Evolutionary conservation across 176 grass and related monocot species (phyloP), one percentile per base, ranked within the genome.

Genomic region (Cenchrus purpureus): DNA sequence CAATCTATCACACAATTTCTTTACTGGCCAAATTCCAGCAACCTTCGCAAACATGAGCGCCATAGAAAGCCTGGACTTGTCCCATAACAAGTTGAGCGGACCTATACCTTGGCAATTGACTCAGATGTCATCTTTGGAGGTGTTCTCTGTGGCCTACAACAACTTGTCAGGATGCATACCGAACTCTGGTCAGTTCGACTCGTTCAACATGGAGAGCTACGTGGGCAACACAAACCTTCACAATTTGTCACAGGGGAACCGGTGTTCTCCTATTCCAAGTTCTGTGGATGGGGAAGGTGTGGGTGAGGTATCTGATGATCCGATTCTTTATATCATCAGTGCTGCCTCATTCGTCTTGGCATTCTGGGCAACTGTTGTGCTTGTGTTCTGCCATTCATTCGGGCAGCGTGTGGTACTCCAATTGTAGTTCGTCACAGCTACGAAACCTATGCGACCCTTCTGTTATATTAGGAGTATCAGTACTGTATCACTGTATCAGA

Each of bases 111-210:
- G 57, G 57, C 20, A 60, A 10, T 22, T n/a, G 20, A 60, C 57
- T 10, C 8, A 10, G 58, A 8, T 60, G 7, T 60, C 8, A 3
- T n/a, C 57, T 3, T 22, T 60, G 58, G 20, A 10, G 58, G 58
- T 22, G 8, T 60, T 60, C 9, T 60, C 58, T 51, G 84, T 88
- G 16, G 86, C 86, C 29, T 84, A 84, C 19, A 84, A 88, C 28
- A 84, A 88, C 28, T 79, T 88, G 22, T 48, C 80, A 0, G 80
- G 86, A 0, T 83, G 80, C 51, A 84, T 77, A 88, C 66, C 76
- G 14, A 31, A 2, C 60, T 13, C 6, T 5, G 63, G 76, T 1
- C 86, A 88, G 8, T 84, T 88, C 2, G 15, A 8, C 22, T 53
- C 86, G 6, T 84, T 88, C 71, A 15, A 1, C 12, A 12, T 11